These are phyloP conservation scores for Boletus pseudo-olivaceus DNA, from an alignment of 768 basidiomycete genomes.

Conservation along the genomic window DNA sequence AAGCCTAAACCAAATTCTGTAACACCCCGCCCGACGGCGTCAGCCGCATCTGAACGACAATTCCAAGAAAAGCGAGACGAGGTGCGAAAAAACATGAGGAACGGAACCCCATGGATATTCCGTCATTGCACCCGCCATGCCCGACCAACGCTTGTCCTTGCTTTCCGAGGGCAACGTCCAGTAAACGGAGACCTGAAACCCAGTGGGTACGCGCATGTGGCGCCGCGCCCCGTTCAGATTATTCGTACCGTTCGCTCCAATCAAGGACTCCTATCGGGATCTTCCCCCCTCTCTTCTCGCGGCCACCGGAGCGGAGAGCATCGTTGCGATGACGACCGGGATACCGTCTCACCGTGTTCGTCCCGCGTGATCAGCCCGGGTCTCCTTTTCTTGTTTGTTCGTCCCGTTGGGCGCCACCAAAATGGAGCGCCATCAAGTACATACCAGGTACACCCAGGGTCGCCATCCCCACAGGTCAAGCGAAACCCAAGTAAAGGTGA, in stretches of 20 bases:
- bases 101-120: not conserved
- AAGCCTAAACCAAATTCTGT: not conserved
- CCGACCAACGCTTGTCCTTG: too few relatives aligned
- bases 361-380: slow-evolving; percentile 31
- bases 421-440: slow-evolving; percentile 1
- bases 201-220: not conserved
- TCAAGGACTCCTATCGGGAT: not conserved
- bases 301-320: slow-evolving; percentile 6
- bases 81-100: not conserved
- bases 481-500: slow-evolving; percentile 7
- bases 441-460: slow-evolving; percentile 1
- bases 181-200: slow-evolving; percentile 12
- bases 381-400: slow-evolving; percentile 7
- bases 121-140: not conserved
- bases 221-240: not conserved
- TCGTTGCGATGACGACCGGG: slow-evolving; percentile 33
- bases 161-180: not conserved
- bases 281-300: not conserved
- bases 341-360: slow-evolving; percentile 23
- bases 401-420: not conserved
- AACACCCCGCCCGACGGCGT: not conserved
- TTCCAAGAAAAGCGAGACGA: not conserved
- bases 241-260: not conserved
- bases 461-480: not conserved
- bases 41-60: not conserved